Conservation (phyloP, 257 asterid genomes). For the Craterostigma plantagineum region DNA sequence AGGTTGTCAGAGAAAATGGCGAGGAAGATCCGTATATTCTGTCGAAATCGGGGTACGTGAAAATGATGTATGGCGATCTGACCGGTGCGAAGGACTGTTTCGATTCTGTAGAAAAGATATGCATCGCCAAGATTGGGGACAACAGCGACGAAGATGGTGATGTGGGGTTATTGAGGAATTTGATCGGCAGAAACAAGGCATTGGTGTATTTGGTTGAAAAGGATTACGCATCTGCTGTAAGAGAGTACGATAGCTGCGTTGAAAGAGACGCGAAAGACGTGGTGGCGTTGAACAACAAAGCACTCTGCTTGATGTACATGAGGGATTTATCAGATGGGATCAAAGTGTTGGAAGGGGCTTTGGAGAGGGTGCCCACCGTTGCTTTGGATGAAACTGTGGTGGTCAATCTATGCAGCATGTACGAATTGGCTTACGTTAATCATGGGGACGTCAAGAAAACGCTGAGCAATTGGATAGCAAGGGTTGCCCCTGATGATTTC, state of each 20-base stretch:
- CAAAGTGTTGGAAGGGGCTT: constrained; percentile 78
- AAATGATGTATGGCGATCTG: constrained; percentile 90
- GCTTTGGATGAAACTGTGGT: constrained; percentile 82
- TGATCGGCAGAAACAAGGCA: constrained; percentile 79
- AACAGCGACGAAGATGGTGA: constrained; percentile 17
- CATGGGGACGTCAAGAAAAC: constrained; percentile 80
- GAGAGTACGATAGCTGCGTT: constrained; percentile 81
- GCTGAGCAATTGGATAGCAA: constrained; percentile 83
- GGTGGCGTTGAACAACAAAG: constrained; percentile 85
- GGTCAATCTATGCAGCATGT: constrained; percentile 93
- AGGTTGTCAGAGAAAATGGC: constrained; percentile 16
- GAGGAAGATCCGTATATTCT: constrained; percentile 35
- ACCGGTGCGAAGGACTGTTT: constrained; percentile 69
- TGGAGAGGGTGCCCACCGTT: constrained; percentile 85
- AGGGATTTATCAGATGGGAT: constrained; percentile 91
- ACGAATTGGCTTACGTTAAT: constrained; percentile 87
- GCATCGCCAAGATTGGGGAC: constrained; percentile 7
- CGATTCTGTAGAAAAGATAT: constrained; percentile 28
- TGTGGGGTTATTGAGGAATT: constrained; percentile 39
- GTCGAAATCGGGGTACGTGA: constrained; percentile 69
- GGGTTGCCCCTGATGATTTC: constrained; percentile 97
- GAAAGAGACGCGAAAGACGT: constrained; percentile 70
- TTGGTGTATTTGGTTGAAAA: constrained; percentile 72
- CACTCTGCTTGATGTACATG: constrained; percentile 94
- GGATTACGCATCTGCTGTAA: constrained; percentile 80